A percentile compares a stretch with the other conserved stretches of the same genome.
Conservation (phyloP, 495 filamentous ascomycete species). For the Platismatia glauca region DNA sequence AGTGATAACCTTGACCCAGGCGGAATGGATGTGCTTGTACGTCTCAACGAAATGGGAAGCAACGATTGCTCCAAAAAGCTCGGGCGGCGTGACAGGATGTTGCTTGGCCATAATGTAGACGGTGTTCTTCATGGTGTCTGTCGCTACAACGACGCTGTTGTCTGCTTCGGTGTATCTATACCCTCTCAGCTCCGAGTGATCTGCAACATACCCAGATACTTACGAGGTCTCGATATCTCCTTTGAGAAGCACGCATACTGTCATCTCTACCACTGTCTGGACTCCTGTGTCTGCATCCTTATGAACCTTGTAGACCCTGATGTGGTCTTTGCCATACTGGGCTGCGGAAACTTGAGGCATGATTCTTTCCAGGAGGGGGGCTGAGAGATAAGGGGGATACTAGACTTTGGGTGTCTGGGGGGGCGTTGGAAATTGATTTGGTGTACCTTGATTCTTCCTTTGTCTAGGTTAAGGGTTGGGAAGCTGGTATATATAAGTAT, state of each 20-base stretch:
- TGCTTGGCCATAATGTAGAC: constrained; percentile 92
- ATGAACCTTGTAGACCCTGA: constrained; percentile 92
- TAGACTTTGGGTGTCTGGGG: not conserved
- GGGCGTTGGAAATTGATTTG: not conserved
- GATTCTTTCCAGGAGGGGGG: constrained; percentile 4
- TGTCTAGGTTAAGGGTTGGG: not conserved
- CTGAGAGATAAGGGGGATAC: not conserved
- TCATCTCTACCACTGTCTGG: constrained; percentile 91
- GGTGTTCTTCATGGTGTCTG: constrained; percentile 97
- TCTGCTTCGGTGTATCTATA: constrained; percentile 81
- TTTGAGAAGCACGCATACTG: constrained; percentile 80
- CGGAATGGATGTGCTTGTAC: constrained; percentile 78
- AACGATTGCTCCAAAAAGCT: constrained; percentile 79
- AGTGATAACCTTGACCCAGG: constrained; percentile 69
- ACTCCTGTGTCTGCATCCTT: constrained; percentile 61
- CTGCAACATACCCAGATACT: constrained; percentile 24
- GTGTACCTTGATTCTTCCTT: not conserved
- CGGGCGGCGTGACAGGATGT: constrained; percentile 84
- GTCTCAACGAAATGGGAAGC: constrained; percentile 79
- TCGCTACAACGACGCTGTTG: constrained; percentile 91
- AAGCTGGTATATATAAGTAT: constrained; percentile 3
- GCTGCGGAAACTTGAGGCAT: constrained; percentile 53
- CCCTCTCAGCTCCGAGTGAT: constrained; percentile 9
- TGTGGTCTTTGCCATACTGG: constrained; percentile 94
- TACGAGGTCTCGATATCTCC: constrained; percentile 86